phyloP scores from a whole-genome alignment of 2,329 filamentous ascomycete species.

The Ustulina deusta region DNA sequence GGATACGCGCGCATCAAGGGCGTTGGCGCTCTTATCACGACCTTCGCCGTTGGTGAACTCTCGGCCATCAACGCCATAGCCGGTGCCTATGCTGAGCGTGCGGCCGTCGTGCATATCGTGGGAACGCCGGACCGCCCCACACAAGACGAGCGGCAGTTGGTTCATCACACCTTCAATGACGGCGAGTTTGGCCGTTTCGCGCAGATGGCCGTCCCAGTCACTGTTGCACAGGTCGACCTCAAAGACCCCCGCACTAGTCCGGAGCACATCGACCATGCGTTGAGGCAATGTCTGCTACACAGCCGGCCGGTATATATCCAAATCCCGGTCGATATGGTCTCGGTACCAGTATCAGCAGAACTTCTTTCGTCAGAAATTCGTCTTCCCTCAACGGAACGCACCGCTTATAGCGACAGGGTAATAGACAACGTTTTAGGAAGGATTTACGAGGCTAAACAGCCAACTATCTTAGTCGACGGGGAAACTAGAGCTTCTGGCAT shows the following conservation, averaged over 20 bases:
- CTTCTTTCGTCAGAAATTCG: constrained; percentile 48
- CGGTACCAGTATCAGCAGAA: constrained; percentile 50
- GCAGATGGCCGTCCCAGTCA: constrained; percentile 62
- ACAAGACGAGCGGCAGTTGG: constrained; percentile 57
- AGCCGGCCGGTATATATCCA: constrained; percentile 69
- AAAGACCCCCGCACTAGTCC: constrained; percentile 59
- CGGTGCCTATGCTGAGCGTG: constrained; percentile 68
- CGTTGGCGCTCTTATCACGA: constrained; percentile 64
- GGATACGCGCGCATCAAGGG: constrained; percentile 68
- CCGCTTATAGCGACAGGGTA: constrained; percentile 45
- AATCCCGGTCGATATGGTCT: constrained; percentile 66
- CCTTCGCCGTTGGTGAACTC: constrained; percentile 69
- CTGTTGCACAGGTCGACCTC: constrained; percentile 61
- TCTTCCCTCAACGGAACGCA: constrained; percentile 33
- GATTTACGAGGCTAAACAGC: constrained; percentile 60
- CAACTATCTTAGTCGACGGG: constrained; percentile 65
- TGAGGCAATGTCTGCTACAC: constrained; percentile 63
- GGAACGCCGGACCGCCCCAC: constrained; percentile 61
- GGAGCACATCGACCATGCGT: constrained; percentile 62
- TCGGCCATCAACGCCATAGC: constrained; percentile 70
- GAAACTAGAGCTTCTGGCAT: constrained; percentile 59
- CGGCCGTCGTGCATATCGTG: constrained; percentile 69
- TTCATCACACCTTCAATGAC: constrained; percentile 69
- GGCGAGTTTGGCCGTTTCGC: constrained; percentile 65
- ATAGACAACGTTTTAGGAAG: constrained; percentile 54